Percentiles rank a stretch among this genome's conserved stretches.
Conservation (phyloP, 768 basidiomycete species). For the Hemileccinum impolitum region DNA sequence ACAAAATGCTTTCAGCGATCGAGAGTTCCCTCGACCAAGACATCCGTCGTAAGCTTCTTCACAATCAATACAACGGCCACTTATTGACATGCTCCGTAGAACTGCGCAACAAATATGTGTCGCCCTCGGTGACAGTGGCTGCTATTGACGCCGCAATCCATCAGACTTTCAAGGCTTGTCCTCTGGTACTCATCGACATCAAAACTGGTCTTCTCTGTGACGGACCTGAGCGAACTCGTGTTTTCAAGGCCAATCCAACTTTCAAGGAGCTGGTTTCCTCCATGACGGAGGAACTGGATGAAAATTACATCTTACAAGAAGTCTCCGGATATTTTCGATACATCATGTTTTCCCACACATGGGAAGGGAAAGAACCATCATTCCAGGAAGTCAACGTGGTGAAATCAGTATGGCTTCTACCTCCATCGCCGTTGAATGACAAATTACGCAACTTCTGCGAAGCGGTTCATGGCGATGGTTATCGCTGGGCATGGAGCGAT, state of each 20-base stretch:
- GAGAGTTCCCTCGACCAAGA: slow-evolving; percentile 1
- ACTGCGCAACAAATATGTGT: slow-evolving; percentile 1
- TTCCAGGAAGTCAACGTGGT: slow-evolving; percentile 10
- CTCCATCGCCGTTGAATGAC: not conserved
- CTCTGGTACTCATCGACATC: slow-evolving; percentile 8
- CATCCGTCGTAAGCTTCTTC: slow-evolving; percentile 1
- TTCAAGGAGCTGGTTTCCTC: slow-evolving; percentile 11
- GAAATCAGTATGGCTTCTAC: slow-evolving; percentile 8
- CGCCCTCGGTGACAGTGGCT: not conserved
- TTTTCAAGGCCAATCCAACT: slow-evolving; percentile 8
- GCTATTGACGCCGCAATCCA: slow-evolving; percentile 4
- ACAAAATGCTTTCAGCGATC: slow-evolving; percentile 3
- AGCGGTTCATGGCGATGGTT: slow-evolving; percentile 2
- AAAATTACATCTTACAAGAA: slow-evolving; percentile 1
- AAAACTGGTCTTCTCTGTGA: slow-evolving; percentile 10
- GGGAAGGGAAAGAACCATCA: slow-evolving; percentile 14
- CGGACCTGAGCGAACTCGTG: not conserved
- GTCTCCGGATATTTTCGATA: slow-evolving; percentile 13
- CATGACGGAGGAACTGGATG: slow-evolving; percentile 7
- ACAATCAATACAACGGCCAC: no score
- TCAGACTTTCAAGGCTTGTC: slow-evolving; percentile 3
- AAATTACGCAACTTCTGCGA: slow-evolving; percentile 13
- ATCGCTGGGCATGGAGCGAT: slow-evolving; percentile 14
- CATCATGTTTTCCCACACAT: slow-evolving; percentile 13
- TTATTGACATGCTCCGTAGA: not conserved